Base-by-base conservation (phyloP, 2,329 filamentous ascomycete genomes). In the Ceratocystis cubensis region DNA sequence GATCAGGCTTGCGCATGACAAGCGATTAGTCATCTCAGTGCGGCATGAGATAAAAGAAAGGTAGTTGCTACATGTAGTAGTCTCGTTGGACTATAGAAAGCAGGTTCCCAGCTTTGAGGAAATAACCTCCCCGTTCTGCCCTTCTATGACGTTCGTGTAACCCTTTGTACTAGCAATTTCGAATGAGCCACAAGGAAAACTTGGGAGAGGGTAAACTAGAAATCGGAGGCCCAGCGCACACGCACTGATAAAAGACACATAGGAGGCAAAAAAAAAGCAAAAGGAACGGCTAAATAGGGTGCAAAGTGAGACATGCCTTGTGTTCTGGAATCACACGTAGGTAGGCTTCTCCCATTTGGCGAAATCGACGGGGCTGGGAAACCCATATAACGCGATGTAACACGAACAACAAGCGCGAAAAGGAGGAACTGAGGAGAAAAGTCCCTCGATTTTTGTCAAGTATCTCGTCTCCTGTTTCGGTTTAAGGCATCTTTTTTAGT, bases 361-460 rank as follows among this genome's bases (percentile, higher is more conserved):
- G n/a, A 30, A 57, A 61, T 63, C 41, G 20, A 48, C 56, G 57
- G 46, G 63, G 63, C 53, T 65, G 63, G 63, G 45, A 41, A 45
- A 50, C 37, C 25, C 13, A 30, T 17, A 17, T 8, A 25, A 15
- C 10, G 28, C 53, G 28, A 30, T 59, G 53, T 33, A 33, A 59
- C 53, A 30, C 28, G 28, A 33, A 41, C 10, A 41, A 41, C 37
- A 41, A 41, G 37, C 37, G 37, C 37, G 10, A 41, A 41, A 41
- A 41, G 37, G 10, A 41, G 37, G 37, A 13, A 41, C 33, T 37
- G 33, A 37, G 3, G 33, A 3, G 33, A 33, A 59, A 59, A 59
- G 53, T 59, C 13, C 25, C 53, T 59, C 6, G 53, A 7, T 30
- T 6, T 17, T 30, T 17, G 13, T 30, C 28, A 10, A 17, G 53